Evolutionary conservation across 768 basidiomycete genomes (phyloP).

Genomic region (Dacryopinax primogenitus): DNA sequence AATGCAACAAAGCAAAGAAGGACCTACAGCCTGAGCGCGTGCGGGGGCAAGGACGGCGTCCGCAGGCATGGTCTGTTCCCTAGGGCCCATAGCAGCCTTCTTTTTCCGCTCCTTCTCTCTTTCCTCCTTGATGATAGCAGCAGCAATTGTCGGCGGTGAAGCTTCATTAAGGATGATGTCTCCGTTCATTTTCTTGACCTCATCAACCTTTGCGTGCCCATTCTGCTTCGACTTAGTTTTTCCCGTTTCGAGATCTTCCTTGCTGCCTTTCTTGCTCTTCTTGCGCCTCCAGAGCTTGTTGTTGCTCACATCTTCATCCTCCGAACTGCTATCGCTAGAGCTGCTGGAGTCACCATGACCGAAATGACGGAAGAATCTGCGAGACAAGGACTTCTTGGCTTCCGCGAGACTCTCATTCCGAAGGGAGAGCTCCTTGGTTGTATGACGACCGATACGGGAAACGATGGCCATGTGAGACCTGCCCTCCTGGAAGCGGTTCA

Average conservation of each 20-base stretch:
- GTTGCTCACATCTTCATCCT: conserved; percentile 27
- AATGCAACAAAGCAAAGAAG: background rate
- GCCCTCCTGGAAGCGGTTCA: conserved; percentile 83
- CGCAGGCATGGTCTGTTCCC: conserved; percentile 79
- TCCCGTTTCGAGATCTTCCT: conserved; percentile 17
- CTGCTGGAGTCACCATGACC: conserved; percentile 44
- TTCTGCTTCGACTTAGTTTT: too few relatives aligned
- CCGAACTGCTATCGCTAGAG: conserved; percentile 31
- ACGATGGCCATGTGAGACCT: conserved; percentile 88
- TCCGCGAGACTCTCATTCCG: conserved; percentile 44
- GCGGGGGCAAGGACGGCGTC: conserved; percentile 71
- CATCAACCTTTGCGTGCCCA: conserved; percentile 10
- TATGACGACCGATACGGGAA: conserved; percentile 43
- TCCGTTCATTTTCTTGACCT: background rate
- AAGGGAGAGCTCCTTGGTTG: conserved; percentile 28
- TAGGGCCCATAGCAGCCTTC: conserved; percentile 6
- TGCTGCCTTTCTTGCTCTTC: conserved; percentile 24
- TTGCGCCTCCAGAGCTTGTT: conserved; percentile 15
- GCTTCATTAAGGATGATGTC: conserved; percentile 14
- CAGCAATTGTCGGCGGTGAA: background rate
- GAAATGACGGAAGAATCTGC: conserved; percentile 61
- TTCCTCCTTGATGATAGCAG: background rate
- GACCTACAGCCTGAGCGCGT: conserved; percentile 57
- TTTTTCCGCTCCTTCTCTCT: background rate
- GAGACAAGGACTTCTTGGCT: conserved; percentile 64